Evolutionary conservation across 257 asterid species (phyloP), one percentile per base, ranked within the genome.

Genomic region (Ophiorrhiza pumila): DNA sequence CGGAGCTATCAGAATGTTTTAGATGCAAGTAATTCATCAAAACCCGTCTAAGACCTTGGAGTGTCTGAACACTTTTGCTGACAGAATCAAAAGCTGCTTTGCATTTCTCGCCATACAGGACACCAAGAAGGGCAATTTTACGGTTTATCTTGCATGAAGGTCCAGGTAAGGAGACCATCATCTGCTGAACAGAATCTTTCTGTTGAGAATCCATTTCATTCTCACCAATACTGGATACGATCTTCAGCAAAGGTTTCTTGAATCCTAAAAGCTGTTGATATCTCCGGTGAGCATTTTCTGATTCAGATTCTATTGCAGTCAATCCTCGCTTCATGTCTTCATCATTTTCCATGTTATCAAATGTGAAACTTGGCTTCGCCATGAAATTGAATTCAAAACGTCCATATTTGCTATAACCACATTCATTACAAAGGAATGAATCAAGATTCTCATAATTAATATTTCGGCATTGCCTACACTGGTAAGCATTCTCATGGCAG

Each of bases 11-110:
- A 74, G 97, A 87, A 71, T 89, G 96, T 80, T 90, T 95, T 82
- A 87, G 93, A 82, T 95, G 98, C 90, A 95, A 81, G 82, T 92
- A 95, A 81, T 84, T 87, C 99, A 90, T 90, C 79, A 95, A 78
- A 73, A 90, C 98, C 75, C 92, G 94, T 79, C 99, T 79, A 76
- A 95, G 92, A 76, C 99, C 99, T 83, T 95, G 99, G 71, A 95
- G 96, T 61, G 99, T 95, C 86, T 95, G 98, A 73, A 95, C 96
- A 84, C 99, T 95, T 86, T 95, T 95, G 84, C 98, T 95, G 77
- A 95, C 99, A 79, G 98, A 92, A 83, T 95, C 99, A 86, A 95
- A 95, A 74, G 99, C 98, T 71, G 99, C 98, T 83, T 92, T 95
- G 83, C 98, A 95, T 84, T 95, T 95, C 89, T 95, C 99, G 74